These are phyloP conservation scores for Apophysomyces elegans DNA, from an alignment of 371 early-diverging fungal species.

Conservation along the genomic window DNA sequence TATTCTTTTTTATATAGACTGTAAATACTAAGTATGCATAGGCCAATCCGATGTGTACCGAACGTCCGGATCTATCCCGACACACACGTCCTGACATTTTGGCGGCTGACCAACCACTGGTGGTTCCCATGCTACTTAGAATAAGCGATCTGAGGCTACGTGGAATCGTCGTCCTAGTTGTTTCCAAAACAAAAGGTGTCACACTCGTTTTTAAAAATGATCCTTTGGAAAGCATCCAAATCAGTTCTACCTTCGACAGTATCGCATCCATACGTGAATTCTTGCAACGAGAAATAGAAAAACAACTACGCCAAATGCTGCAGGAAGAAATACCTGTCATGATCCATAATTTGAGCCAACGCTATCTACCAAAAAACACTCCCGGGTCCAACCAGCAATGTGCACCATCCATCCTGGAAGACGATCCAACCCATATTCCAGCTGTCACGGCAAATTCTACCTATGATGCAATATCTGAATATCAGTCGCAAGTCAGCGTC, in stretches of 20 bases:
- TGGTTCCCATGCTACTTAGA: slow-evolving; percentile 94
- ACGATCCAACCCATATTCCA: slow-evolving; percentile 13
- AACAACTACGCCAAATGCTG: slow-evolving; percentile 84
- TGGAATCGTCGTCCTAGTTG: slow-evolving; percentile 93
- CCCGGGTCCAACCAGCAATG: background rate
- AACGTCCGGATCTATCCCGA: slow-evolving; percentile 60
- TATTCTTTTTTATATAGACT: background rate
- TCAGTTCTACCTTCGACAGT: slow-evolving; percentile 94
- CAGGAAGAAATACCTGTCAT: slow-evolving; percentile 92
- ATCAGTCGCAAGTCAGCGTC: background rate
- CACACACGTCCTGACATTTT: slow-evolving; percentile 73
- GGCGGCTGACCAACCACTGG: slow-evolving; percentile 90
- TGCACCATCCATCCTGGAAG: background rate
- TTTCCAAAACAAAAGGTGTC: slow-evolving; percentile 90
- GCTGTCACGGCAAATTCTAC: slow-evolving; percentile 15
- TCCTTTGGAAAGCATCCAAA: slow-evolving; percentile 90
- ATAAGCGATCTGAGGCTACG: slow-evolving; percentile 87
- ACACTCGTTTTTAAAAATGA: slow-evolving; percentile 97
- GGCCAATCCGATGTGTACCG: slow-evolving; percentile 83
- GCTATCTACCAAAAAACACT: slow-evolving; percentile 7
- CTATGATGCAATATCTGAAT: slow-evolving; percentile 3
- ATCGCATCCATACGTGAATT: slow-evolving; percentile 84
- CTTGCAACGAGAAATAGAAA: slow-evolving; percentile 92
- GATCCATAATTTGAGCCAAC: slow-evolving; percentile 86
- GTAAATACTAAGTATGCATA: slow-evolving; percentile 21